Conservation (phyloP, 352 stramenopile species). For the Phytopythium chamaehyphon region DNA sequence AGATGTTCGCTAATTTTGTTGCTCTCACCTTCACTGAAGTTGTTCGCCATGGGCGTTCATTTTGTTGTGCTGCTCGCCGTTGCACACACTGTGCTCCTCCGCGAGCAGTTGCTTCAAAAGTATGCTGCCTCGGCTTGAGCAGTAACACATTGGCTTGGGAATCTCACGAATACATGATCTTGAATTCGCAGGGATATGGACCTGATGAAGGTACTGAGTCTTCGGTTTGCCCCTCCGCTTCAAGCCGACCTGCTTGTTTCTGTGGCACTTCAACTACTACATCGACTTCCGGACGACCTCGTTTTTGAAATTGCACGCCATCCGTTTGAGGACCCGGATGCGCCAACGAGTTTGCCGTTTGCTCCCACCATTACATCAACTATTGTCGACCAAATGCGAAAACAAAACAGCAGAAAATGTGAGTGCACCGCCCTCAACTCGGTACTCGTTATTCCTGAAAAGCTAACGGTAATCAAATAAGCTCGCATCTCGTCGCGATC, state of each 20-base stretch:
- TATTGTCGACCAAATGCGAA: conserved; percentile 41
- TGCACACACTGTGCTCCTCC: conserved; percentile 84
- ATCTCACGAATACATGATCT: not conserved
- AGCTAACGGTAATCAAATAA: too few relatives aligned
- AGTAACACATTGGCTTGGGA: not conserved
- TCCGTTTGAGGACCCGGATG: conserved; percentile 70
- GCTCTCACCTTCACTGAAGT: conserved; percentile 17
- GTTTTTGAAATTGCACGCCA: conserved; percentile 85
- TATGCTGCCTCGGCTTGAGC: conserved; percentile 15
- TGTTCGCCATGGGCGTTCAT: conserved; percentile 90
- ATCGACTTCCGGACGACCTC: conserved; percentile 82
- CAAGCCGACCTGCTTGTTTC: conserved; percentile 84
- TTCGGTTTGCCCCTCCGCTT: conserved; percentile 73
- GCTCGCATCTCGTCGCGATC: conserved; percentile 4
- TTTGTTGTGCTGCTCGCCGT: conserved; percentile 89
- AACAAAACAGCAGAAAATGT: conserved; percentile 12
- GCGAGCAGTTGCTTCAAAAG: conserved; percentile 78
- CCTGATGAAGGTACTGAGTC: conserved; percentile 87
- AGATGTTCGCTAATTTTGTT: conserved; percentile 4
- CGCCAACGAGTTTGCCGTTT: conserved; percentile 47
- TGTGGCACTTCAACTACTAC: conserved; percentile 77
- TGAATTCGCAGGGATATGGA: conserved; percentile 61
- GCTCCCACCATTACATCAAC: conserved; percentile 42
- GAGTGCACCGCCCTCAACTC: too few relatives aligned
- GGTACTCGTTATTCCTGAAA: too few relatives aligned